Percentiles rank a stretch among this genome's conserved stretches.
These are phyloP conservation scores for Pseudogymnoascus sp. DNA, from an alignment of 2,329 filamentous ascomycete species.

Conservation along the genomic window DNA sequence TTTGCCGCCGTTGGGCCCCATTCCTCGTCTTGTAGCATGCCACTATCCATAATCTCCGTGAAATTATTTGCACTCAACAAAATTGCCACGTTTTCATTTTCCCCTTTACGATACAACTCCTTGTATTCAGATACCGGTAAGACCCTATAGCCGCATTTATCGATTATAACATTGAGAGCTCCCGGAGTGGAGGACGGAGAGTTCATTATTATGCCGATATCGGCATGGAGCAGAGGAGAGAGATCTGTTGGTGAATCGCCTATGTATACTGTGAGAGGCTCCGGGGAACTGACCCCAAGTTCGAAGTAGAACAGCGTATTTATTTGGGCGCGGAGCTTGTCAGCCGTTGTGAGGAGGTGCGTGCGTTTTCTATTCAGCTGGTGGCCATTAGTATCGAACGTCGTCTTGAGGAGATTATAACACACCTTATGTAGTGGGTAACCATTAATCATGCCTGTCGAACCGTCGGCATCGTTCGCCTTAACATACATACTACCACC, in stretches of 20 bases:
- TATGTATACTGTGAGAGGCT: constrained; percentile 20
- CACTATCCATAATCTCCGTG: constrained; percentile 18
- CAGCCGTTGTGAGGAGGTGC: constrained; percentile 18
- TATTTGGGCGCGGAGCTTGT: constrained; percentile 22
- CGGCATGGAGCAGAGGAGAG: constrained; percentile 22
- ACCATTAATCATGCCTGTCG: background rate
- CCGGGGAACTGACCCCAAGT: background rate
- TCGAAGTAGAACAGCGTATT: too few species aligned
- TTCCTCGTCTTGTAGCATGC: background rate
- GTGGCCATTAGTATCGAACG: constrained; percentile 16
- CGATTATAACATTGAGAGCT: constrained; percentile 11
- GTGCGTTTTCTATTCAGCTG: constrained; percentile 11
- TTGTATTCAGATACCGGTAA: constrained; percentile 17
- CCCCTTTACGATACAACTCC: constrained; percentile 14
- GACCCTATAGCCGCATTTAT: constrained; percentile 16
- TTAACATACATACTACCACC: too few species aligned
- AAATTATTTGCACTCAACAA: constrained; percentile 20
- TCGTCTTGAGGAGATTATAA: constrained; percentile 12
- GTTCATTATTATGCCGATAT: constrained; percentile 21
- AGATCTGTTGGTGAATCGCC: constrained; percentile 28
- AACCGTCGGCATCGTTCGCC: background rate
- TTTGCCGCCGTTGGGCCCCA: background rate
- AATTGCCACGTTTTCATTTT: constrained; percentile 12
- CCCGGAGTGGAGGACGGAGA: background rate
- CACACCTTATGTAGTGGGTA: background rate